A percentile compares a stretch with the other conserved stretches of the same genome.
These are phyloP conservation scores for Orbilia javanica DNA, from an alignment of 2,329 filamentous ascomycete species.

Conservation along the genomic window DNA sequence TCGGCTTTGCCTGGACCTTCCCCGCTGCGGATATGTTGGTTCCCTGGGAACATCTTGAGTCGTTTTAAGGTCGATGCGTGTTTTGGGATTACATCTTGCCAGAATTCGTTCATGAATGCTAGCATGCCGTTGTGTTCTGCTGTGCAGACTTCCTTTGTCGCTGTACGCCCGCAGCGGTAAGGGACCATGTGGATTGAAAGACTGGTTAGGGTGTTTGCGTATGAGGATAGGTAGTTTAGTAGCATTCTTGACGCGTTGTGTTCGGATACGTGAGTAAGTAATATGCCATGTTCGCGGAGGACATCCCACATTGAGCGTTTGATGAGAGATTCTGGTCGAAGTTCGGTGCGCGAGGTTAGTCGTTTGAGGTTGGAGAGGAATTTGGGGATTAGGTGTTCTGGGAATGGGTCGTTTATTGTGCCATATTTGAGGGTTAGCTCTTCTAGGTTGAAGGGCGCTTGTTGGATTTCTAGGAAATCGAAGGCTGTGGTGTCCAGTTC, in stretches of 20 bases:
- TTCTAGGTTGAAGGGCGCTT: constrained; percentile 28
- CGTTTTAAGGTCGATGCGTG: constrained; percentile 20
- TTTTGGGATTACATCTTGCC: constrained; percentile 23
- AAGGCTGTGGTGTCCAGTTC: not conserved
- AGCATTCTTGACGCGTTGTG: not conserved
- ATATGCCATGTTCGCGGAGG: constrained; percentile 9
- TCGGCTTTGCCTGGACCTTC: not conserved
- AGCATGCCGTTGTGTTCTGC: not conserved
- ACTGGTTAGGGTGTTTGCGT: constrained; percentile 15
- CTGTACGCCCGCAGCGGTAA: not conserved
- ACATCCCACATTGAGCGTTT: constrained; percentile 18
- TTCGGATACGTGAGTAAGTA: not conserved
- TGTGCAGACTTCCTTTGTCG: constrained; percentile 3
- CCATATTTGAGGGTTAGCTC: constrained; percentile 9
- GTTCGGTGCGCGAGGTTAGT: constrained; percentile 1
- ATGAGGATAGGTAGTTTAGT: constrained; percentile 33
- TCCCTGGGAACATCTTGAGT: constrained; percentile 23
- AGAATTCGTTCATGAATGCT: constrained; percentile 19
- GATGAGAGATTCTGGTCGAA: not conserved
- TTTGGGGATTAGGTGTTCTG: constrained; percentile 7
- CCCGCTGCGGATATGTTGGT: not conserved
- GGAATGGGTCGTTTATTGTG: constrained; percentile 5
- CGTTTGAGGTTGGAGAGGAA: constrained; percentile 19
- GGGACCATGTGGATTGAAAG: not conserved
- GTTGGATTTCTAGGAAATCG: constrained; percentile 40